Percentiles rank a stretch among this genome's conserved stretches.
phyloP scores from a whole-genome alignment of 306 rosid genomes.

The Prunus davidiana region DNA sequence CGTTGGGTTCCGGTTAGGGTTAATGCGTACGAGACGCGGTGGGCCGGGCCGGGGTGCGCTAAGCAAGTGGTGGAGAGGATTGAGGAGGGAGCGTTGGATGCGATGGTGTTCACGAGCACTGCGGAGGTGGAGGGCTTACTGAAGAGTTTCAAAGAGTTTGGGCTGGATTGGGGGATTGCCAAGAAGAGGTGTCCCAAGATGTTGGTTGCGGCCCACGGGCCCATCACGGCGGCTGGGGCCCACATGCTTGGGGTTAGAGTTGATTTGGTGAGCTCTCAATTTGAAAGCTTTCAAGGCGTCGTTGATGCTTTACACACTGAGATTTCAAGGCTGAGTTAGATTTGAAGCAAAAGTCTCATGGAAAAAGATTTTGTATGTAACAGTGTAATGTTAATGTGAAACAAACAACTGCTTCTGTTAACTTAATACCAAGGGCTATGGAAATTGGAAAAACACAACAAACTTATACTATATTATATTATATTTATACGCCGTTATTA shows the following conservation, averaged over 20 bases:
- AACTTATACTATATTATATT: neutral
- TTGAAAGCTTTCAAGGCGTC: slow-evolving; percentile 69
- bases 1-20: slow-evolving; percentile 58
- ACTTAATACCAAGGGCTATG: no score
- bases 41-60: slow-evolving; percentile 63
- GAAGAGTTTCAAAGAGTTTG: slow-evolving; percentile 54
- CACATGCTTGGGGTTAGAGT: slow-evolving; percentile 59
- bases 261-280: slow-evolving; percentile 65
- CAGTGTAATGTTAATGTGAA: no score
- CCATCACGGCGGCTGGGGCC: slow-evolving; percentile 63
- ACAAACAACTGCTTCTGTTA: no score
- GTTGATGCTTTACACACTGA: slow-evolving; percentile 43
- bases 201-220: slow-evolving; percentile 74
- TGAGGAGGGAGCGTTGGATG: slow-evolving; percentile 44
- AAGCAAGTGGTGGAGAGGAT: slow-evolving; percentile 43
- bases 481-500: no score
- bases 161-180: slow-evolving; percentile 42
- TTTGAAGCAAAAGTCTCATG: neutral
- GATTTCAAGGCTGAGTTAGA: slow-evolving; percentile 20
- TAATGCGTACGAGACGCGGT: slow-evolving; percentile 66
- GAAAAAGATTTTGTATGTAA: neutral
- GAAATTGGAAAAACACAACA: neutral
- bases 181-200: slow-evolving; percentile 44
- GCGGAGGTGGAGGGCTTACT: slow-evolving; percentile 85
- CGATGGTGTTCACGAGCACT: slow-evolving; percentile 68